Evolutionary conservation across 441 rosid genomes (phyloP), one percentile per base, ranked within the genome.

Genomic region (Populus hybrid): DNA sequence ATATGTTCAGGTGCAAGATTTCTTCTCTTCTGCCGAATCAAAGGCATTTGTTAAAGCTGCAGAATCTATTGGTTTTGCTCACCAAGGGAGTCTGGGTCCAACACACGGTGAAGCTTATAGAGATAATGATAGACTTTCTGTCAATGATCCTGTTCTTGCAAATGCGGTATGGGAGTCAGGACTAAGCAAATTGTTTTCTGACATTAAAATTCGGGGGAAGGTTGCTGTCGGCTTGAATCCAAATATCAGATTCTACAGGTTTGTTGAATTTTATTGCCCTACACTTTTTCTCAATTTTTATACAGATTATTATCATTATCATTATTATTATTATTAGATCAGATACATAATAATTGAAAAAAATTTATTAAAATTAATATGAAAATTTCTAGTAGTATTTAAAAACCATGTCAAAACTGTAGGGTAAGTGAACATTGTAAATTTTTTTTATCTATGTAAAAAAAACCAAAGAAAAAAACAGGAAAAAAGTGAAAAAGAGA

Each of bases 51-150:
- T 92, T 50, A 86, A 86, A 83, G 86, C 78, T 24, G 91, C 97
- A 9, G 99, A 95, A 85, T 82, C 93, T 76, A 79, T 87, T 2
- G 98, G 97, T 71, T 93, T 93, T 84, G 87, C 77, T 46, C 98
- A 89, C 82, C 99, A 91, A 82, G 97, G 98, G 77, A 93, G 97
- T 82, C 97, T 87, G 78, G 98, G 99, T 14, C 99, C 99, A 26
- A 80, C 91, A 8, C 85, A 86, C 77, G 98, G 99, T 11, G 99
- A 94, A 89, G 98, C 98, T 74, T 95, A 84, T 68, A 85, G 98
- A 67, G 99, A 93, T 83, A 92, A 94, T 76, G 97, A 92, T 74
- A 84, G 99, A 74, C 86, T 91, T 71, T 85, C 94, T 50, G 91
- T 83, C 59, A 83, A 86, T 38, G 97, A 95, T 86, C 86, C 95